phyloP scores from a whole-genome alignment of 2,329 filamentous ascomycete genomes.

The Alternaria gansuensis region DNA sequence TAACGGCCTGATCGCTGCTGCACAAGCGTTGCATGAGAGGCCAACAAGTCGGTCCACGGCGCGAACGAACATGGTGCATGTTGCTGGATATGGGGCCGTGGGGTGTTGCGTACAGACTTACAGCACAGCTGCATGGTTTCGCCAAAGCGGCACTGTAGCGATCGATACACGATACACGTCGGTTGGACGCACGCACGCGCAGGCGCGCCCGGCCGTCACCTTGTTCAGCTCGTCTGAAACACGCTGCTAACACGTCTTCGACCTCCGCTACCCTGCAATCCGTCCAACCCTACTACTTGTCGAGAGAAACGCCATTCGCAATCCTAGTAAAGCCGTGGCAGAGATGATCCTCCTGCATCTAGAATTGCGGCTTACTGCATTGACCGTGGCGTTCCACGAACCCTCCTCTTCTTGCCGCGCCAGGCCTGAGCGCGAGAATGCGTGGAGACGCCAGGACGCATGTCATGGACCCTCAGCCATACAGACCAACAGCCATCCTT shows the following conservation, averaged over 20 bases:
- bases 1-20: slow-evolving; percentile 17
- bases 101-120: slow-evolving; percentile 3
- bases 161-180: slow-evolving; percentile 30
- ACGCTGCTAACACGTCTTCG: slow-evolving; percentile 13
- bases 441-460: slow-evolving; percentile 5
- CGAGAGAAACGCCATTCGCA: neutral
- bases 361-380: slow-evolving; percentile 4
- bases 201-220: slow-evolving; percentile 23
- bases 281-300: slow-evolving; percentile 7
- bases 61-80: slow-evolving; percentile 6
- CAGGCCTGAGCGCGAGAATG: slow-evolving; percentile 4
- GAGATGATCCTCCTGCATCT: slow-evolving; percentile 7
- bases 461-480: slow-evolving; percentile 14
- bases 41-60: slow-evolving; percentile 10
- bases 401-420: slow-evolving; percentile 4
- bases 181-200: slow-evolving; percentile 18
- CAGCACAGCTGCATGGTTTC: slow-evolving; percentile 19
- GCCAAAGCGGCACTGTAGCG: slow-evolving; percentile 24
- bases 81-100: slow-evolving; percentile 16
- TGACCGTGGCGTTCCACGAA: slow-evolving; percentile 8
- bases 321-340: slow-evolving; percentile 6
- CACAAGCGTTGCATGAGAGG: slow-evolving; percentile 16
- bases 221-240: slow-evolving; percentile 27
- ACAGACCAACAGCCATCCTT: slow-evolving; percentile 6
- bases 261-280: slow-evolving; percentile 4